These are phyloP conservation scores for Harringtonia lauricola DNA, from an alignment of 2,329 filamentous ascomycete genomes.

Conservation along the genomic window DNA sequence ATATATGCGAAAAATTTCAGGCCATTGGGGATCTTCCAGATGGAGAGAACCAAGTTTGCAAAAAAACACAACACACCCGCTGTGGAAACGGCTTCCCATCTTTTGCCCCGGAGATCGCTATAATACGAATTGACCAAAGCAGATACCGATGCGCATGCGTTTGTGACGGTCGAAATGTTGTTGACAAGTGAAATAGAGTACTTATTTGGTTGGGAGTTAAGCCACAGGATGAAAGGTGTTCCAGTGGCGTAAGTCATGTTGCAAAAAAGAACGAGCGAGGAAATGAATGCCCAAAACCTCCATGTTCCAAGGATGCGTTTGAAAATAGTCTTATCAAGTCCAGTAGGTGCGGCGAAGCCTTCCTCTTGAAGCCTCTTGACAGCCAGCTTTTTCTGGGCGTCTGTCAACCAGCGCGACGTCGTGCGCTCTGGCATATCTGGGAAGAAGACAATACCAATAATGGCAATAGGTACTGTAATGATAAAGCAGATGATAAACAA, in stretches of 20 bases:
- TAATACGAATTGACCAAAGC: constrained; percentile 23
- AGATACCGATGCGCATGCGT: constrained; percentile 24
- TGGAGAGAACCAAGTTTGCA: constrained; percentile 31
- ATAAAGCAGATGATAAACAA: constrained; percentile 46
- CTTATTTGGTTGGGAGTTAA: constrained; percentile 9
- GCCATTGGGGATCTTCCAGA: constrained; percentile 35
- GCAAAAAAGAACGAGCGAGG: constrained; percentile 31
- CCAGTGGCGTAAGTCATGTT: constrained; percentile 1
- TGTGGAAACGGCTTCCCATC: background rate
- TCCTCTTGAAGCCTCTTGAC: constrained; percentile 19
- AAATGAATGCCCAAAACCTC: constrained; percentile 36
- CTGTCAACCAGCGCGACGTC: constrained; percentile 24
- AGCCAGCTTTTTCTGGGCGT: constrained; percentile 21
- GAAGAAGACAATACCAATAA: constrained; percentile 33
- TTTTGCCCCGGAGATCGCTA: constrained; percentile 17
- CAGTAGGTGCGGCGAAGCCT: constrained; percentile 22
- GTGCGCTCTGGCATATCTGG: constrained; percentile 27
- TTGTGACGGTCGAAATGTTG: constrained; percentile 27
- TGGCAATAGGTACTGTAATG: constrained; percentile 41
- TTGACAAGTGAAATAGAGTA: constrained; percentile 29
- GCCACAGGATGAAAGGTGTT: constrained; percentile 5
- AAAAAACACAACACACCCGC: constrained; percentile 12
- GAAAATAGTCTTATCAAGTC: constrained; percentile 28
- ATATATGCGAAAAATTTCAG: constrained; percentile 23
- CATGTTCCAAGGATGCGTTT: constrained; percentile 31